Evolutionary conservation across 2,329 filamentous ascomycete species (phyloP).

Genomic region (Dactylellina drechsleri): DNA sequence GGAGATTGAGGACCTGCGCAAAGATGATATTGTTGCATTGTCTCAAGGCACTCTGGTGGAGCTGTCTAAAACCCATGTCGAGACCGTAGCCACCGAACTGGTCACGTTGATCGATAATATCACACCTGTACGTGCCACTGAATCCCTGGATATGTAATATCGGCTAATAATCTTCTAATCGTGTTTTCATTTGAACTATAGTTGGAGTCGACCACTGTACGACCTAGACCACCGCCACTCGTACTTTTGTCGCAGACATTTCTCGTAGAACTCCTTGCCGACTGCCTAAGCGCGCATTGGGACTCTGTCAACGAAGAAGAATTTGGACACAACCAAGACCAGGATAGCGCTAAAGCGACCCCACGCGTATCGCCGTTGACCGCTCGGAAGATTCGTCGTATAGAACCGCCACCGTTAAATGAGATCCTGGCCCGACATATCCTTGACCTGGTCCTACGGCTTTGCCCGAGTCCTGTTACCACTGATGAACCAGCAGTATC

Average conservation of each 20-base stretch:
- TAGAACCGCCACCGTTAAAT: slow-evolving; percentile 58
- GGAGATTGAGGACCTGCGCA: slow-evolving; percentile 58
- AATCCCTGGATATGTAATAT: background rate
- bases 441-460: slow-evolving; percentile 57
- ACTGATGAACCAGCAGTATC: slow-evolving; percentile 44
- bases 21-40: slow-evolving; percentile 58
- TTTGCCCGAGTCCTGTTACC: slow-evolving; percentile 55
- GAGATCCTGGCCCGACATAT: slow-evolving; percentile 57
- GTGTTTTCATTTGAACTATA: slow-evolving; percentile 8
- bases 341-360: slow-evolving; percentile 16
- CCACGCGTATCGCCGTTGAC: slow-evolving; percentile 49
- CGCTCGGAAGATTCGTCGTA: slow-evolving; percentile 52
- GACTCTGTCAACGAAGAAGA: slow-evolving; percentile 68
- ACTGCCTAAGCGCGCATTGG: slow-evolving; percentile 74
- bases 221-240: slow-evolving; percentile 42
- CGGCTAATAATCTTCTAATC: slow-evolving; percentile 22
- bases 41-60: slow-evolving; percentile 57
- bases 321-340: slow-evolving; percentile 59
- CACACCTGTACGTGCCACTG: slow-evolving; percentile 55
- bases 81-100: slow-evolving; percentile 57
- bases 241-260: slow-evolving; percentile 73
- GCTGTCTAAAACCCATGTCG: slow-evolving; percentile 58
- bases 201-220: slow-evolving; percentile 34
- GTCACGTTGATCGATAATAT: slow-evolving; percentile 58
- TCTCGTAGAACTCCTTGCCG: slow-evolving; percentile 71